Evolutionary conservation across 2,329 filamentous ascomycete species (phyloP), one percentile per base, ranked within the genome.

Genomic region (Cadophora sp.): DNA sequence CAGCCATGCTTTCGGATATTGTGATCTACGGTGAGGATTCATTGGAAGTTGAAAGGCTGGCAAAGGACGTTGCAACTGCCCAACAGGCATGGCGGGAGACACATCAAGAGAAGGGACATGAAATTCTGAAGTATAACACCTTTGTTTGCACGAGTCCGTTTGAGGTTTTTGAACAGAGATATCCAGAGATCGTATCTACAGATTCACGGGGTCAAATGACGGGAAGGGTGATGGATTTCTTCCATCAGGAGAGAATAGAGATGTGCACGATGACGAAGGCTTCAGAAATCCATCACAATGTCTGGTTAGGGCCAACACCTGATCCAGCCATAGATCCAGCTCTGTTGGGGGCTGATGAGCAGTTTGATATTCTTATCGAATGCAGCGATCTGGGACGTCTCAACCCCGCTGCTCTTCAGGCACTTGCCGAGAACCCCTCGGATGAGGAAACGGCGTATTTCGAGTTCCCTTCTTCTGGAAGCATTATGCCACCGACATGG

Each of bases 391-490:
- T 94, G 27, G 94, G 94, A 2, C 89, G 90, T 56, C 84, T 97
- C 14, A 91, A 94, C 69, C 85, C 89, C 0, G 84, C 84, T n/a
- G 85, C 86, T 6, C 82, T 97, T 58, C 84, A 87, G 67, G 82
- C 85, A 62, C 83, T 94, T 66, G 85, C 88, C 34, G 86, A 91
- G 73, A 68, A 71, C 50, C 76, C 85, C 0, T 79, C 85, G 56
- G 81, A 83, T 43, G 78, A 75, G 7, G 77, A 79, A 40, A 78
- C 78, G 40, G 66, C 68, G 24, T 81, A 81, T 71, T 81, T 97
- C 63, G 92, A 97, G 72, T 98, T 98, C 70, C 95, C 95, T 0
- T 96, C 94, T 0, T 97, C 95, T 1, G 96, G 96, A n/a, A 97
- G 93, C 75, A 92, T 98, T 65, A 85, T 95, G 75, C 91, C 93